phyloP scores from a whole-genome alignment of 768 basidiomycete species.

The Chlorophyllum brunneum region DNA sequence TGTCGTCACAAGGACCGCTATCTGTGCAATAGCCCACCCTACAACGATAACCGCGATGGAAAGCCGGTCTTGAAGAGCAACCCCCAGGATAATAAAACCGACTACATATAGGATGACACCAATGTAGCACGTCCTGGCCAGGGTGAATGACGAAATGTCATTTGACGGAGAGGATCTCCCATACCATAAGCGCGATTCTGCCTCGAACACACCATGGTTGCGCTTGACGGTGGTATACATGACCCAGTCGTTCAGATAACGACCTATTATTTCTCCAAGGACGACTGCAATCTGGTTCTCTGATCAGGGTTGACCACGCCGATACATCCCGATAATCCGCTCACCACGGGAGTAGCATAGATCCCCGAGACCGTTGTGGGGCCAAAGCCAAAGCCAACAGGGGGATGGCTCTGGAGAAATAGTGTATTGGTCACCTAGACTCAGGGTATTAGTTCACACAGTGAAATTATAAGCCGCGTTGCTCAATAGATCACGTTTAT shows the following conservation, averaged over 20 bases:
- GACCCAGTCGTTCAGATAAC: conserved; percentile 51
- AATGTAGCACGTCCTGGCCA: conserved; percentile 53
- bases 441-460: background rate
- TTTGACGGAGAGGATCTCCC: conserved; percentile 14
- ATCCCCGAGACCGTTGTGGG: conserved; percentile 47
- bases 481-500: conserved; percentile 40
- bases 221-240: conserved; percentile 40
- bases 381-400: conserved; percentile 51
- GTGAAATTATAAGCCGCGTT: too few relatives aligned
- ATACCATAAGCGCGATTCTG: conserved; percentile 59
- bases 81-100: conserved; percentile 58
- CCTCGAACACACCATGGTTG: conserved; percentile 57
- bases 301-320: background rate
- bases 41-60: conserved; percentile 52
- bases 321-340: background rate
- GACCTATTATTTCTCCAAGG: conserved; percentile 49
- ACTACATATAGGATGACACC: conserved; percentile 57
- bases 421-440: conserved; percentile 59
- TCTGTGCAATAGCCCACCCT: conserved; percentile 64
- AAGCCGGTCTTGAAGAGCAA: conserved; percentile 48
- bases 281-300: conserved; percentile 41
- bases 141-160: background rate
- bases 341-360: conserved; percentile 54
- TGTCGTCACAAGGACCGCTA: conserved; percentile 56
- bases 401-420: conserved; percentile 53